A percentile compares a stretch with the other conserved stretches of the same genome.
Evolutionary conservation across 495 filamentous ascomycete genomes (phyloP).

Genomic region (Aspergillus olivimuriae): DNA sequence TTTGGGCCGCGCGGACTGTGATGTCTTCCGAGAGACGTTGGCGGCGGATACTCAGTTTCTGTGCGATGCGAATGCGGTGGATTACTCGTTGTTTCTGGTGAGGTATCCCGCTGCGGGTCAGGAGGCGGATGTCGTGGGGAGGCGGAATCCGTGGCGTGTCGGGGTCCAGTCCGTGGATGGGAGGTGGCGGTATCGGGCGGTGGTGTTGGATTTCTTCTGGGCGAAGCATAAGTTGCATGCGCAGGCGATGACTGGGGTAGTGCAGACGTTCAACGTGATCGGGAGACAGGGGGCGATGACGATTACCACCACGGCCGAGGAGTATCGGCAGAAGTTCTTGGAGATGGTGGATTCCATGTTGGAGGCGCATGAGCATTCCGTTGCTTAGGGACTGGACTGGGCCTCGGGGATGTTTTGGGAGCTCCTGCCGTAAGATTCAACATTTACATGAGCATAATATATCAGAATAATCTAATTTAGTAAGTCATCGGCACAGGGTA

Average conservation of each 20-base stretch:
- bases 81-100: slow-evolving; percentile 64
- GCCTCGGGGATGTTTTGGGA: too few relatives aligned
- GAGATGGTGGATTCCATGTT: slow-evolving; percentile 52
- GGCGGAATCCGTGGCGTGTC: slow-evolving; percentile 44
- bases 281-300: slow-evolving; percentile 57
- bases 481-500: too few relatives aligned
- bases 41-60: slow-evolving; percentile 55
- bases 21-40: slow-evolving; percentile 40
- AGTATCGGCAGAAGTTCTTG: slow-evolving; percentile 61
- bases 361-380: slow-evolving; percentile 36
- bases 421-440: too few relatives aligned
- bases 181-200: slow-evolving; percentile 56
- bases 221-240: slow-evolving; percentile 59
- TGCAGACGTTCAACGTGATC: slow-evolving; percentile 55
- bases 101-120: slow-evolving; percentile 46
- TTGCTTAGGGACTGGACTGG: too few relatives aligned
- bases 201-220: slow-evolving; percentile 67
- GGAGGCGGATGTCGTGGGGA: slow-evolving; percentile 14
- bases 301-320: slow-evolving; percentile 58
- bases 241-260: slow-evolving; percentile 53
- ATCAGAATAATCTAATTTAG: too few relatives aligned
- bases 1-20: slow-evolving; percentile 43
- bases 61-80: slow-evolving; percentile 53
- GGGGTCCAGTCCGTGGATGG: slow-evolving; percentile 53
- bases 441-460: too few relatives aligned